A percentile compares a stretch with the other conserved stretches of the same genome.
Conservation (phyloP, 345 rosid genomes). For the Rhizophora mangle region DNA sequence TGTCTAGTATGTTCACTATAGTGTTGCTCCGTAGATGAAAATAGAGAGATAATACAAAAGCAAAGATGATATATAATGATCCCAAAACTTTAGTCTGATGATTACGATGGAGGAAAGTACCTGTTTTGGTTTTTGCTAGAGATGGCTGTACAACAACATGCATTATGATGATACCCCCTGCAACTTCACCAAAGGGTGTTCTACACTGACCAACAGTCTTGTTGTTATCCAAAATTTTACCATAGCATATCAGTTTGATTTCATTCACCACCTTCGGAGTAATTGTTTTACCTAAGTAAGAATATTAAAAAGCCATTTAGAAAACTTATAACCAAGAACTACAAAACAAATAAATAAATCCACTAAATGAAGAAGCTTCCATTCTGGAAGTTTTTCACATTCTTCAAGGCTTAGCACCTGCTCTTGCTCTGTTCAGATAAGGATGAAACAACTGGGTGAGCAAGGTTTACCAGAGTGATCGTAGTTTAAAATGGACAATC, state of each 20-base stretch:
- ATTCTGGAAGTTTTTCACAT: neutral
- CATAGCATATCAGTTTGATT: conserved; percentile 81
- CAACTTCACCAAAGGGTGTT: conserved; percentile 62
- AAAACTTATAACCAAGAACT: neutral
- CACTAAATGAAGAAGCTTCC: conserved; percentile 1
- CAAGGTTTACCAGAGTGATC: neutral
- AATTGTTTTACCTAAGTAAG: conserved; percentile 59
- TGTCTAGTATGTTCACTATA: neutral
- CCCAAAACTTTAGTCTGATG: neutral
- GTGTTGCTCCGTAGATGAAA: neutral
- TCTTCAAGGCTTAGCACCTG: neutral
- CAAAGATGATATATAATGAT: no score
- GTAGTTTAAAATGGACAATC: neutral
- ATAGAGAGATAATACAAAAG: neutral
- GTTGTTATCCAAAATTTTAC: conserved; percentile 80
- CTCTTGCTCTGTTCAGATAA: neutral
- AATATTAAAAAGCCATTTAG: neutral
- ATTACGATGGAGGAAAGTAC: conserved; percentile 26
- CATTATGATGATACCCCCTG: conserved; percentile 63
- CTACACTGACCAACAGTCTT: conserved; percentile 86
- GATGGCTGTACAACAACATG: conserved; percentile 93
- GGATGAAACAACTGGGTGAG: neutral
- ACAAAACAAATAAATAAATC: conserved; percentile 1
- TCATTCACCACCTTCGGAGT: conserved; percentile 74
- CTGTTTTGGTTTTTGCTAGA: conserved; percentile 61